Percentiles rank a stretch among this genome's conserved stretches.
Evolutionary conservation across 768 basidiomycete species (phyloP).

Genomic region (Mycena polygramma): DNA sequence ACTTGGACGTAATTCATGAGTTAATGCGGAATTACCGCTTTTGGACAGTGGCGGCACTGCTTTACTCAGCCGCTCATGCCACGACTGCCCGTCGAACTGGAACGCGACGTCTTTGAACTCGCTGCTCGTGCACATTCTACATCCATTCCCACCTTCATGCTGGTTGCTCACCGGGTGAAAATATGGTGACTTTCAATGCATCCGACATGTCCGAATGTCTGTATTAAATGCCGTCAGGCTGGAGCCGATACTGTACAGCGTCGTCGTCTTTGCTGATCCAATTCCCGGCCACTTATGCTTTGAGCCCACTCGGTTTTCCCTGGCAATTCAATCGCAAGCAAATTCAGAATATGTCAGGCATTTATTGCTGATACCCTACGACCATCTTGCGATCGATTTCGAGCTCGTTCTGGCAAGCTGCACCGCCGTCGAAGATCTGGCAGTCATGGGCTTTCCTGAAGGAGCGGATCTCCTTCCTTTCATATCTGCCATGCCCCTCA

Average conservation of each 20-base stretch:
- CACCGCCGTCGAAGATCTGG: not conserved
- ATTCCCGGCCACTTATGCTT: slow-evolving; percentile 1
- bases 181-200: too few species aligned
- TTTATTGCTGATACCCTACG: not conserved
- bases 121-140: not conserved
- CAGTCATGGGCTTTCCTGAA: not conserved
- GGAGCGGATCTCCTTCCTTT: not conserved
- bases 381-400: not conserved
- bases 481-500: slow-evolving; percentile 8
- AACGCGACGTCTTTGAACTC: slow-evolving; percentile 17
- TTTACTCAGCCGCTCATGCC: not conserved
- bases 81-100: slow-evolving; percentile 5
- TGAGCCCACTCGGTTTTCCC: not conserved
- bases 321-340: slow-evolving; percentile 8
- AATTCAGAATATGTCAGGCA: slow-evolving; percentile 8
- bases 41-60: too few species aligned
- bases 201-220: not conserved
- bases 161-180: slow-evolving; percentile 18
- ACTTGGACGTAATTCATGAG: too few species aligned
- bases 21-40: too few species aligned
- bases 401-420: slow-evolving; percentile 7
- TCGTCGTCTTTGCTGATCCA: slow-evolving; percentile 12
- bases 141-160: slow-evolving; percentile 7
- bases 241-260: slow-evolving; percentile 12
- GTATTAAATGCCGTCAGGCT: not conserved